These are phyloP conservation scores for Anacardium occidentale DNA, from an alignment of 345 rosid genomes.

Conservation along the genomic window DNA sequence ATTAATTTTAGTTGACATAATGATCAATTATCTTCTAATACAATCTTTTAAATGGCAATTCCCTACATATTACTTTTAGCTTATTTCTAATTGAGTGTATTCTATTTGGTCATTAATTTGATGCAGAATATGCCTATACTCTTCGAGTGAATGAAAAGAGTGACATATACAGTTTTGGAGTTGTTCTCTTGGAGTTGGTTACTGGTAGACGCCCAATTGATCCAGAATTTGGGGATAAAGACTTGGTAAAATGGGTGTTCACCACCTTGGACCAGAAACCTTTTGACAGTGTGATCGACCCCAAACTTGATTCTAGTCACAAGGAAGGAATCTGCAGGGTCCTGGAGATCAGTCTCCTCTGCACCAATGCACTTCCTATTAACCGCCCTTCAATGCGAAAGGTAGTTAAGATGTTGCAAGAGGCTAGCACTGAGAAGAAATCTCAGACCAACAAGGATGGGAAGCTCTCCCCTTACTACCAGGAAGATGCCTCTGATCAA, in stretches of 20 bases:
- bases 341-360: constrained; percentile 68
- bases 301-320: constrained; percentile 46
- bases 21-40: neutral
- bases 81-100: neutral
- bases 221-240: constrained; percentile 75
- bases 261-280: constrained; percentile 52
- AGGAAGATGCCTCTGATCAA: constrained; percentile 45
- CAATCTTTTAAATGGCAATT: neutral
- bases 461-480: constrained; percentile 65
- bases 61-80: neutral
- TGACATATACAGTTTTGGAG: constrained; percentile 89
- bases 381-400: constrained; percentile 87
- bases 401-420: constrained; percentile 85
- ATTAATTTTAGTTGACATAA: neutral
- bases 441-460: constrained; percentile 41
- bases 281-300: constrained; percentile 55
- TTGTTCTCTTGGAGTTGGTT: constrained; percentile 74
- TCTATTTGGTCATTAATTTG: neutral
- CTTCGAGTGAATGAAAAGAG: constrained; percentile 92
- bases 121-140: constrained; percentile 82
- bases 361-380: constrained; percentile 74
- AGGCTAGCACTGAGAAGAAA: constrained; percentile 35
- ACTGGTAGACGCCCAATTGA: constrained; percentile 72
- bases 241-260: constrained; percentile 74
- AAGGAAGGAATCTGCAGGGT: constrained; percentile 59